Percentiles rank a stretch among this genome's conserved stretches.
Evolutionary conservation across 148 eudicot genomes (phyloP).

Genomic region (Cornus kousa): DNA sequence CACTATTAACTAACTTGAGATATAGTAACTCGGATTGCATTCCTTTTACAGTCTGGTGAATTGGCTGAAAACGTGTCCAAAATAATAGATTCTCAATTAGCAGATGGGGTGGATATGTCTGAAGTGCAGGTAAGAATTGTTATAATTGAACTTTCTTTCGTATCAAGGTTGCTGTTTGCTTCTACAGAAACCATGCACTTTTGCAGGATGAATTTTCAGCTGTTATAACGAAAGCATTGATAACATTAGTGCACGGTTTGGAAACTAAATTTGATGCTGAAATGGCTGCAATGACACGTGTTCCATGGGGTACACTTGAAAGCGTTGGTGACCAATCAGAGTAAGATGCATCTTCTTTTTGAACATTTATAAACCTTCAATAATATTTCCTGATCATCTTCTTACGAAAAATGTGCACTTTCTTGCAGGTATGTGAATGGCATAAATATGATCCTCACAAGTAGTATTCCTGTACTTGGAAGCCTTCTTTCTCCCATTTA

Average conservation of each 20-base stretch:
- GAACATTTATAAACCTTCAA: neutral
- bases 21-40: neutral
- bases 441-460: slow-evolving; percentile 71
- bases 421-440: slow-evolving; percentile 78
- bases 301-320: slow-evolving; percentile 94
- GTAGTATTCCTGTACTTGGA: slow-evolving; percentile 88
- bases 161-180: neutral
- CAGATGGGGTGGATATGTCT: slow-evolving; percentile 81
- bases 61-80: slow-evolving; percentile 92
- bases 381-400: slow-evolving; percentile 8
- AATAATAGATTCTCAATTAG: slow-evolving; percentile 68
- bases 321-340: slow-evolving; percentile 99
- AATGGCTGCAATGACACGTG: slow-evolving; percentile 98
- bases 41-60: slow-evolving; percentile 72
- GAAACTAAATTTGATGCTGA: slow-evolving; percentile 95
- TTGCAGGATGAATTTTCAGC: slow-evolving; percentile 95
- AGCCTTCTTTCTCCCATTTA: slow-evolving; percentile 83
- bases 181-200: slow-evolving; percentile 1
- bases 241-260: slow-evolving; percentile 90
- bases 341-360: slow-evolving; percentile 41
- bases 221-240: slow-evolving; percentile 80
- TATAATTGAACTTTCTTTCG: neutral
- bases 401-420: slow-evolving; percentile 13
- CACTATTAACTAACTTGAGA: neutral
- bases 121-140: slow-evolving; percentile 75